phyloP scores from a whole-genome alignment of 768 basidiomycete genomes.

The Podaxis sp. region DNA sequence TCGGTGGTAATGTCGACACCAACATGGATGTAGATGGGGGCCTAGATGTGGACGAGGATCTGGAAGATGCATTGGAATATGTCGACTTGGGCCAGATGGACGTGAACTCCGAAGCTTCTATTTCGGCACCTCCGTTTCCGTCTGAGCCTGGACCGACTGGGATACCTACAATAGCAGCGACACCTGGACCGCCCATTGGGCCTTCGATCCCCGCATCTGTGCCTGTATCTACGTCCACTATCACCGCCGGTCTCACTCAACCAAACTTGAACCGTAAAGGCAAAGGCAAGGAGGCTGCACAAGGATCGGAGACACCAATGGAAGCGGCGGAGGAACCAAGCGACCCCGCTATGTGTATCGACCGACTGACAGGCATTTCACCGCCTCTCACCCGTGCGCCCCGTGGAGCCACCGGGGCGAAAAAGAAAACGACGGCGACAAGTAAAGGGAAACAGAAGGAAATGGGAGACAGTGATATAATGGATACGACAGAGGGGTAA shows the following conservation, averaged over 20 bases:
- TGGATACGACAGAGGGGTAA: neutral
- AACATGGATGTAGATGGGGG: neutral
- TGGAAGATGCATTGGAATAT: conserved; percentile 5
- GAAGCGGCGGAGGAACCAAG: conserved; percentile 1
- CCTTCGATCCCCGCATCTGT: neutral
- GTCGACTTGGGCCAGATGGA: neutral
- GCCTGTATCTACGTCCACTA: neutral
- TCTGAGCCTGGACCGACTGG: neutral
- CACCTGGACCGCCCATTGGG: neutral
- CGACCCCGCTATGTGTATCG: conserved; percentile 18
- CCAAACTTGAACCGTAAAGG: neutral
- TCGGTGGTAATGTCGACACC: neutral
- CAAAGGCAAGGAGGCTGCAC: conserved; percentile 19
- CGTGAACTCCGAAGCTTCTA: neutral
- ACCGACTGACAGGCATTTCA: conserved; percentile 26
- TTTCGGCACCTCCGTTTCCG: no score
- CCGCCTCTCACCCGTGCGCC: conserved; percentile 21
- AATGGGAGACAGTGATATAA: neutral
- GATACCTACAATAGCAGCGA: neutral
- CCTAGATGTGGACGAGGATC: neutral
- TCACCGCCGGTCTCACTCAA: neutral
- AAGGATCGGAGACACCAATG: neutral
- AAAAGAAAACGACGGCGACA: conserved; percentile 10
- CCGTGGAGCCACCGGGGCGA: conserved; percentile 10
- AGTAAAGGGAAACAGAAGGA: conserved; percentile 14